Conservation (phyloP, 2,329 filamentous ascomycete genomes). For the Phaeosphaeriaceae sp. region DNA sequence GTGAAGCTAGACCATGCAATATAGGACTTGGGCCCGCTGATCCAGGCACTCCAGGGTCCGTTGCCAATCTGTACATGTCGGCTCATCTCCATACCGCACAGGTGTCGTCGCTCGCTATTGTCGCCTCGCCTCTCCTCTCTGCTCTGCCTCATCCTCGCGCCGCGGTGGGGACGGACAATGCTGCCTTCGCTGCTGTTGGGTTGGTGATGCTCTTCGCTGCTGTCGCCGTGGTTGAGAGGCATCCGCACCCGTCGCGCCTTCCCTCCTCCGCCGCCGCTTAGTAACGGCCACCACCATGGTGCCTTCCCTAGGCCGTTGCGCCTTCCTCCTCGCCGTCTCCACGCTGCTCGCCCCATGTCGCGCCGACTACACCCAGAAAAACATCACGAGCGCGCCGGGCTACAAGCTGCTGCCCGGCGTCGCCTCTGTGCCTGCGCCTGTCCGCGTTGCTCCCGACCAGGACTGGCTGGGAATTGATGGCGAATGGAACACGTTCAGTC, state of each 20-base stretch:
- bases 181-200: conserved; percentile 3
- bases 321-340: conserved; percentile 16
- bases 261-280: conserved; percentile 25
- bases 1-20: conserved; percentile 21
- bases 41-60: conserved; percentile 19
- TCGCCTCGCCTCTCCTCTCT: conserved; percentile 10
- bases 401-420: conserved; percentile 26
- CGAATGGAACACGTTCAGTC: conserved; percentile 72
- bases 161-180: conserved; percentile 28
- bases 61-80: conserved; percentile 32
- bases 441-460: conserved; percentile 47
- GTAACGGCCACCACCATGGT: conserved; percentile 34
- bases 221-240: conserved; percentile 30
- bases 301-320: conserved; percentile 23
- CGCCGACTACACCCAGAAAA: conserved; percentile 29
- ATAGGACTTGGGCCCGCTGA: conserved; percentile 28
- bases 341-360: conserved; percentile 27
- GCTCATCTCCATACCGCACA: conserved; percentile 26
- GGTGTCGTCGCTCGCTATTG: conserved; percentile 16
- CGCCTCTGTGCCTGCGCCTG: conserved; percentile 35
- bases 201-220: conserved; percentile 34
- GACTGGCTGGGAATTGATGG: conserved; percentile 49
- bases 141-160: conserved; percentile 21
- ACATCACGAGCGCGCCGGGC: conserved; percentile 27
- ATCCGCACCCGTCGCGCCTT: conserved; percentile 22